phyloP scores from a whole-genome alignment of 176 grass and related monocot species.

The Cymbopogon citratus region DNA sequence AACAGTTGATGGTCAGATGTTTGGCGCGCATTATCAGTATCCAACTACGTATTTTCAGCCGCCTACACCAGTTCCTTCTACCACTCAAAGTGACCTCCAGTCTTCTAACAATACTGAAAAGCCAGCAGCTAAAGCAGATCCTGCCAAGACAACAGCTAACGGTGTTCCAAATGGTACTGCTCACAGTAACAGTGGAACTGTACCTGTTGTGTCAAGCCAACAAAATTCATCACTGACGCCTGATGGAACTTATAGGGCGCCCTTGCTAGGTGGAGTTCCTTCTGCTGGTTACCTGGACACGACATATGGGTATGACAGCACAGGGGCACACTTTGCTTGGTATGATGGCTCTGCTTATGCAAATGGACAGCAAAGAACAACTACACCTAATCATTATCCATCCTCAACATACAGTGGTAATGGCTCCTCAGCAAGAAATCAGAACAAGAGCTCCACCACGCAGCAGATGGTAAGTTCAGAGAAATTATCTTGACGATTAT shows the following conservation, averaged over 20 bases:
- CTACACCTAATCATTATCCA: conserved; percentile 35
- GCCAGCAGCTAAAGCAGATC: conserved; percentile 44
- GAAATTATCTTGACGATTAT: background rate
- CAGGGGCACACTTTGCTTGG: conserved; percentile 59
- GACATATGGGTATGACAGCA: conserved; percentile 54
- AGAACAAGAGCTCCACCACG: conserved; percentile 46
- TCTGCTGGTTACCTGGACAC: conserved; percentile 49
- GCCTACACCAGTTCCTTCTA: conserved; percentile 45
- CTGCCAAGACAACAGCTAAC: conserved; percentile 37
- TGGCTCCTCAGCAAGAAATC: conserved; percentile 50
- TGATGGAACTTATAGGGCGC: conserved; percentile 60
- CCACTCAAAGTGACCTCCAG: conserved; percentile 44
- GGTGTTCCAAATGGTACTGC: conserved; percentile 58
- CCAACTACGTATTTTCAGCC: conserved; percentile 67
- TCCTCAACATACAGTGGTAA: conserved; percentile 36
- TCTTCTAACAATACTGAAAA: conserved; percentile 55
- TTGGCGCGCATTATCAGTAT: conserved; percentile 76
- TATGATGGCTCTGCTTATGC: conserved; percentile 70
- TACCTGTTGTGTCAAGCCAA: conserved; percentile 52
- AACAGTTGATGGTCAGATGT: conserved; percentile 79
- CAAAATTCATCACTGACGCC: conserved; percentile 57
- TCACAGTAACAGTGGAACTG: conserved; percentile 48
- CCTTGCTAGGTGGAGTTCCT: conserved; percentile 57
- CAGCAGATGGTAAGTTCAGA: conserved; percentile 47
- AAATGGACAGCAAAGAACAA: conserved; percentile 57